Percentiles rank a stretch among this genome's conserved stretches.
These are phyloP conservation scores for Collybiopsis luxurians DNA, from an alignment of 768 basidiomycete genomes.

Conservation along the genomic window DNA sequence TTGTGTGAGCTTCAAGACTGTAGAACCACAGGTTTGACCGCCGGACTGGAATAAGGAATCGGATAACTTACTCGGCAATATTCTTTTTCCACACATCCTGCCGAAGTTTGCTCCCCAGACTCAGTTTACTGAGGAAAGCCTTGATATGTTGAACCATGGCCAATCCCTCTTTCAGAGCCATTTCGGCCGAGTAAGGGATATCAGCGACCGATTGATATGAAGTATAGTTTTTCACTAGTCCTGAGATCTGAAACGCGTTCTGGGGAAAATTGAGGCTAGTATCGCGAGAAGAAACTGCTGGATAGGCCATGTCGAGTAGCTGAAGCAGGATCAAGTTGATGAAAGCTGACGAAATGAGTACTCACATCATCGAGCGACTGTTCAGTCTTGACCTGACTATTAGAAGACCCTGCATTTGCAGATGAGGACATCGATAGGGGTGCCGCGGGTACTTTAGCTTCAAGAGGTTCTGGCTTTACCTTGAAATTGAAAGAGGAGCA, in stretches of 20 bases:
- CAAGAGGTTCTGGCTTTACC: constrained; percentile 31
- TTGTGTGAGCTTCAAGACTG: constrained; percentile 47
- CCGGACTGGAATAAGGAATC: neutral
- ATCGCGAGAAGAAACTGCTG: neutral
- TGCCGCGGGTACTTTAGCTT: constrained; percentile 14
- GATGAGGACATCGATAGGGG: constrained; percentile 2
- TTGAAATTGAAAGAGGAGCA: neutral
- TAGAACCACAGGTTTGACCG: neutral
- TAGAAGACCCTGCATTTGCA: neutral
- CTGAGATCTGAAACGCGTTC: neutral
- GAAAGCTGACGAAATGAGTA: neutral
- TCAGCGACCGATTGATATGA: constrained; percentile 37
- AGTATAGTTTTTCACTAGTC: constrained; percentile 15
- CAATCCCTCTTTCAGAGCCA: constrained; percentile 47
- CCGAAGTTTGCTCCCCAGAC: constrained; percentile 53
- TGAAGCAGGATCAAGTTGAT: neutral
- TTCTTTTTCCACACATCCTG: constrained; percentile 60
- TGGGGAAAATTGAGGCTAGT: neutral
- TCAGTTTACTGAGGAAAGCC: constrained; percentile 36
- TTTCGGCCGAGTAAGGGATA: constrained; percentile 47
- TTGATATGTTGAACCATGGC: constrained; percentile 52
- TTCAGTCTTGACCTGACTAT: neutral
- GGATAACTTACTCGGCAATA: constrained; percentile 38
- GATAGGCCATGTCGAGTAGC: neutral
- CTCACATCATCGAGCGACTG: neutral